Percentiles rank a stretch among this genome's conserved stretches.
Conservation (phyloP, 1,139 yeast genomes). For the Sugiyamaella sp. region DNA sequence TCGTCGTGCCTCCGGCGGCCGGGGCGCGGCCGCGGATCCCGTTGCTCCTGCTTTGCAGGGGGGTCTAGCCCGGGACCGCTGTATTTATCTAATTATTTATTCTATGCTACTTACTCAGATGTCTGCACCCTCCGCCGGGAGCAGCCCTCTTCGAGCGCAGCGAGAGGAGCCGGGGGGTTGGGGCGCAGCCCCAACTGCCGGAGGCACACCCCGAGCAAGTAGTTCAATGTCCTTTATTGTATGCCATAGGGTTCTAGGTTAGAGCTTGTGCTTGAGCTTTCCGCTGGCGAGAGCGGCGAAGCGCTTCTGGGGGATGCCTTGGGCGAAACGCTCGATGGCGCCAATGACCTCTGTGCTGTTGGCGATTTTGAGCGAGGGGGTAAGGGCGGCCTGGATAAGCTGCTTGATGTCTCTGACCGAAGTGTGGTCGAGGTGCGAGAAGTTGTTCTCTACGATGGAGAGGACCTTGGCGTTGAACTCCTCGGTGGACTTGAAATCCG, state of each 20-base stretch:
- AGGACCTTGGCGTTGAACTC: conserved; percentile 64
- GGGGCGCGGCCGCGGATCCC: too few relatives aligned
- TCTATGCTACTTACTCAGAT: too few relatives aligned
- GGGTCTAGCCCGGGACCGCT: too few relatives aligned
- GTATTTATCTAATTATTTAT: conserved; percentile 1
- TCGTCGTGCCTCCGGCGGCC: too few relatives aligned
- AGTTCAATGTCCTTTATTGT: too few relatives aligned
- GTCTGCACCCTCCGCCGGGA: too few relatives aligned
- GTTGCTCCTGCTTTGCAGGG: too few relatives aligned
- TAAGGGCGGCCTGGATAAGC: conserved; percentile 48
- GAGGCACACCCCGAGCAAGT: too few relatives aligned
- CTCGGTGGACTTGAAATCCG: conserved; percentile 52
- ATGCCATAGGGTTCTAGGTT: conserved; percentile 7
- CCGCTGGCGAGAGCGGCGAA: conserved; percentile 60
- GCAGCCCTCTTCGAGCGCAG: too few relatives aligned
- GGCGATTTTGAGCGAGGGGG: conserved; percentile 50
- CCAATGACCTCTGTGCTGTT: conserved; percentile 66
- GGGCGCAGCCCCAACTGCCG: too few relatives aligned
- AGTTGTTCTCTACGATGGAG: conserved; percentile 46
- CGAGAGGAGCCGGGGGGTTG: too few relatives aligned
- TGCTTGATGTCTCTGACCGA: conserved; percentile 66
- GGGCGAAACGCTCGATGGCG: conserved; percentile 71
- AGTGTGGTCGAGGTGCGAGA: conserved; percentile 52
- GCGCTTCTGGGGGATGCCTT: conserved; percentile 73
- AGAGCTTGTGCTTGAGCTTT: conserved; percentile 65